phyloP scores from a whole-genome alignment of 208 protist species.

The Trichomonas tenax region DNA sequence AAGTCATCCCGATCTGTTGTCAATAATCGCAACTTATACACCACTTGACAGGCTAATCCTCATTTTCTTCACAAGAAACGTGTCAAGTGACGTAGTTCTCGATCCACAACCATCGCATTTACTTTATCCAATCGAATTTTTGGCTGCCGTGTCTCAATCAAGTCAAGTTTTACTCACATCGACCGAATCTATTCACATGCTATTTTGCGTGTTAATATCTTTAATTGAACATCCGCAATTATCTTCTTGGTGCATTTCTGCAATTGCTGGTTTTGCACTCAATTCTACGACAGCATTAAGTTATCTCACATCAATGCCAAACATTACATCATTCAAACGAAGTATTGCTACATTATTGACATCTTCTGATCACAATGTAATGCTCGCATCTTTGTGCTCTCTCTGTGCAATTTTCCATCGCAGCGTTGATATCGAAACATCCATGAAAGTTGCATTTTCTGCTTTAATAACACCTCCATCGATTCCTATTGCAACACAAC shows the following conservation, averaged over 20 bases:
- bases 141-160: not conserved
- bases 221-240: not conserved
- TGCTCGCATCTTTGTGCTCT: not conserved
- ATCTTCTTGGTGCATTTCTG: not conserved
- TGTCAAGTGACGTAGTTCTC: not conserved
- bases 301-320: not conserved
- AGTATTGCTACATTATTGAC: not conserved
- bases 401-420: not conserved
- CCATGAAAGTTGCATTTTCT: not conserved
- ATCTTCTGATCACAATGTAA: not conserved
- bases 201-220: not conserved
- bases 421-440: not conserved
- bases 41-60: not conserved
- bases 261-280: not conserved
- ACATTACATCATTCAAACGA: not conserved
- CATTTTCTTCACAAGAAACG: not conserved
- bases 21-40: not conserved
- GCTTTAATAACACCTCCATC: not conserved
- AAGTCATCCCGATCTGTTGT: not conserved
- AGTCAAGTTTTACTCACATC: not conserved
- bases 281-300: not conserved
- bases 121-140: not conserved
- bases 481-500: not conserved
- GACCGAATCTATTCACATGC: not conserved
- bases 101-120: not conserved